phyloP scores from a whole-genome alignment of 2,329 filamentous ascomycete species.

The Pseudopyricularia javanii region DNA sequence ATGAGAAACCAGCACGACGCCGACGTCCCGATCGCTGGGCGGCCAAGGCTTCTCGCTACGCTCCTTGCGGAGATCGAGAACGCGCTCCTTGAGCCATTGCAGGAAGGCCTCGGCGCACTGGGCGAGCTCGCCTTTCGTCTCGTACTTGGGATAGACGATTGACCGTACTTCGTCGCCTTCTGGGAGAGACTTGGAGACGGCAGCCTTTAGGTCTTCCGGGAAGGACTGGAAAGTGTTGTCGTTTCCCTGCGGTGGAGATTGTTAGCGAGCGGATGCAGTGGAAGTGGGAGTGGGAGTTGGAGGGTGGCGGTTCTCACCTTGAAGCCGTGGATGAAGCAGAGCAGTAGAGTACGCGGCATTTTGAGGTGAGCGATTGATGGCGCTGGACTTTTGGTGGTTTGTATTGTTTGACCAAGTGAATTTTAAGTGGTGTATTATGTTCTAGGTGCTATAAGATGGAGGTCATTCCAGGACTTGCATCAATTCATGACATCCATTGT shows the following conservation, averaged over 20 bases:
- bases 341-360: constrained; percentile 67
- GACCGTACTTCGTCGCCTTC: constrained; percentile 44
- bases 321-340: constrained; percentile 84
- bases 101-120: constrained; percentile 31
- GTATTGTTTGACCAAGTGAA: neutral
- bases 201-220: constrained; percentile 48
- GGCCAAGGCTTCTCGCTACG: constrained; percentile 61
- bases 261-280: neutral
- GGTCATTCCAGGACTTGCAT: no score
- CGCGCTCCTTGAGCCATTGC: constrained; percentile 59
- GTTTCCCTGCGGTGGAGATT: constrained; percentile 34
- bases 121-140: constrained; percentile 56
- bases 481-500: no score
- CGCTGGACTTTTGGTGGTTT: neutral
- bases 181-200: constrained; percentile 45
- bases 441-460: no score
- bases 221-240: constrained; percentile 60
- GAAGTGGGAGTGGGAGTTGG: constrained; percentile 1
- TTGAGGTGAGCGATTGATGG: constrained; percentile 12
- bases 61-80: constrained; percentile 65
- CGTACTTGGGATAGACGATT: constrained; percentile 58
- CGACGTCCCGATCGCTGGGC: constrained; percentile 68
- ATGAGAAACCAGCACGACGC: constrained; percentile 69
- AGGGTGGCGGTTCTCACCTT: constrained; percentile 37
- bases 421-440: neutral